Base-by-base conservation (phyloP, 257 asterid species). In the Verbascum thapsus region DNA sequence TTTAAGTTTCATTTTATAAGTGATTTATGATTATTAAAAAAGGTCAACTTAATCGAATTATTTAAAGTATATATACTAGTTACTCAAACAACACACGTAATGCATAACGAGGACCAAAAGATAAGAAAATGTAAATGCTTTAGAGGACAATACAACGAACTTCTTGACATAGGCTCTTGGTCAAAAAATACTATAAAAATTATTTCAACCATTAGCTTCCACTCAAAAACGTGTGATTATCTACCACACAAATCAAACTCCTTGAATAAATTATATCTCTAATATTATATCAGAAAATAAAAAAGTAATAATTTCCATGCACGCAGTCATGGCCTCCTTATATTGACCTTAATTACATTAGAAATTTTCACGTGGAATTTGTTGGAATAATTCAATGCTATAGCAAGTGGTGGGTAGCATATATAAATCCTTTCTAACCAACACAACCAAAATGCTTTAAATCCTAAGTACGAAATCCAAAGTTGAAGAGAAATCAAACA, bases 261-360 rank as follows among this genome's bases (percentile, higher is more conserved):
- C 49, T 43, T 52, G 17, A 57, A 12, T 16, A 59, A 44, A 66
- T 43, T 11, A 35, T 43, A 45, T 13, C 51, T 52, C 17, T 13
- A n/a, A 32, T 39, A 11, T 39, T n/a, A 44, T 18, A 42, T 19
- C 44, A 61, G 12, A 52, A 12, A 22, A 59, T 39, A 34, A 8
- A 38, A 49, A 56, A n/a, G n/a, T n/a, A n/a, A 8, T 1, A 35
- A 19, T 18, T 19, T 15, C 4, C 53, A 62, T 63, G 63, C 58
- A 64, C 40, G 54, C 34, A 17, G 64, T 49, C 72, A 44, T 49
- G 48, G 80, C 73, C 71, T 22, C 53, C 75, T 15, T 50, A 49
- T 62, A 43, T 71, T 66, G 77, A 75, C 77, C 65, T 39, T 26
- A 47, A n/a, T 12, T 12, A 10, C 13, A 0, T 52, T 13, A 0